These are phyloP conservation scores for Didymella exigua DNA, from an alignment of 2,329 filamentous ascomycete species.

Conservation along the genomic window DNA sequence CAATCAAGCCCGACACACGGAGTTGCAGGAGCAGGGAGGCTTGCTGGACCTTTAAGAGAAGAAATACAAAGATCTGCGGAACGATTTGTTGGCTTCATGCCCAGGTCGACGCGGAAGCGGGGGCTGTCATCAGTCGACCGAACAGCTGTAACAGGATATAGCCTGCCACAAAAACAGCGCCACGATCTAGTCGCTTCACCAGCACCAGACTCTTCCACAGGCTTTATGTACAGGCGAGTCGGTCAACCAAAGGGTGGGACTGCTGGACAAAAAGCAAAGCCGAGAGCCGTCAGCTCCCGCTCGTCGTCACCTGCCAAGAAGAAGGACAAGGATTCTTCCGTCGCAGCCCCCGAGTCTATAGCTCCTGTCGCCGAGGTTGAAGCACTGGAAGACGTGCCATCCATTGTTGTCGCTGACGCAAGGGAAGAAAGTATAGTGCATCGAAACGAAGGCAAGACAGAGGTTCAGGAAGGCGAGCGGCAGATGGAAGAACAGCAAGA, in stretches of 20 bases:
- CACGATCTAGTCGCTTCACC: slow-evolving; percentile 32
- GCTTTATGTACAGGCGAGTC: slow-evolving; percentile 36
- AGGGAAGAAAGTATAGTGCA: background rate
- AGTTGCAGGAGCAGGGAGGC: background rate
- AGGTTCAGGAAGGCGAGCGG: slow-evolving; percentile 1
- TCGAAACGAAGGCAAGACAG: background rate
- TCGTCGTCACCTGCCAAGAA: slow-evolving; percentile 25
- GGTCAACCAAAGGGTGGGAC: slow-evolving; percentile 15
- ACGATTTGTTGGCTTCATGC: slow-evolving; percentile 5
- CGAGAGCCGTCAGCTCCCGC: slow-evolving; percentile 32
- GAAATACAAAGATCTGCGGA: slow-evolving; percentile 19
- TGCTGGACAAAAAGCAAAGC: slow-evolving; percentile 20
- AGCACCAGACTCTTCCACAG: slow-evolving; percentile 30
- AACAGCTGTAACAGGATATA: background rate
- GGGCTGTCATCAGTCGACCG: background rate
- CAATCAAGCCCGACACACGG: background rate
- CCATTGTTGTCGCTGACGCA: background rate
- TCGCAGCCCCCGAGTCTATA: background rate
- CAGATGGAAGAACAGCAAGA: slow-evolving; percentile 8
- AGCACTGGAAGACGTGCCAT: background rate
- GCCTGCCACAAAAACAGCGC: background rate
- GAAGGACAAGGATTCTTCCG: background rate
- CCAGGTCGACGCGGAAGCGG: background rate
- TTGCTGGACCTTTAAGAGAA: background rate
- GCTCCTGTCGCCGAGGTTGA: background rate